Base-by-base conservation (phyloP, 1,284 basidiomycete genomes). In the Laetiporus sulphureus region DNA sequence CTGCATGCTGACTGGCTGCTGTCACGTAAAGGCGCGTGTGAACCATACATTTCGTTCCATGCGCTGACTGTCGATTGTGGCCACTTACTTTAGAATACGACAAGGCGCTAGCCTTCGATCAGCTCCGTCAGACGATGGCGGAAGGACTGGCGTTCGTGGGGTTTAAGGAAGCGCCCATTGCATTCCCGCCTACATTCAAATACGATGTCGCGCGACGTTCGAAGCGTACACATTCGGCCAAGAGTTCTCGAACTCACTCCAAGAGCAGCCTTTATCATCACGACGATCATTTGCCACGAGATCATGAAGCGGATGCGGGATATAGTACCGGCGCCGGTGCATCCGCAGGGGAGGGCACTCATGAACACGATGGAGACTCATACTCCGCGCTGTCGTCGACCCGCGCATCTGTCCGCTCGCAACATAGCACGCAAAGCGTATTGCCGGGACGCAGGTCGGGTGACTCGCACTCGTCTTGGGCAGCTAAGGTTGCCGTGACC, bases 111-210 rank as follows among this genome's bases (percentile, higher is more conserved):
- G 76, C 77, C 7, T 92, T 92, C 57, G 89, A 92, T 56, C 89
- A 92, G 55, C 68, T 92, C 4, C 75, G 72, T 18, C 75, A 73
- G 33, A 64, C 87, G n/a, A 83, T 92, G 77, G 65, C 71, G 31
- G 64, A 64, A 4, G 73, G 75, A 1, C 60, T 68, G n/a, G 69
- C 72, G 1, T 83, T 86, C 49, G 67, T 68, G 25, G 86, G 85
- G 6, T 91, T 91, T 55, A 55, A 64, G 7, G 89, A 90, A 60
- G 85, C 71, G 0, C 63, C 66, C 0, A 89, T 90, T 40, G 56
- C 75, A 46, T 90, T 91, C 49, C 79, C 85, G 4, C 87, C 87
- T 0, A 91, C 88, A 0, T 91, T 90, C 71, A 91, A 91, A 56
- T 91, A 89, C 52, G 81, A 91, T 48, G 83, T 91, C 8, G 59